These are phyloP conservation scores for Hebeloma cylindrosporum DNA, from an alignment of 768 basidiomycete genomes.

Conservation along the genomic window DNA sequence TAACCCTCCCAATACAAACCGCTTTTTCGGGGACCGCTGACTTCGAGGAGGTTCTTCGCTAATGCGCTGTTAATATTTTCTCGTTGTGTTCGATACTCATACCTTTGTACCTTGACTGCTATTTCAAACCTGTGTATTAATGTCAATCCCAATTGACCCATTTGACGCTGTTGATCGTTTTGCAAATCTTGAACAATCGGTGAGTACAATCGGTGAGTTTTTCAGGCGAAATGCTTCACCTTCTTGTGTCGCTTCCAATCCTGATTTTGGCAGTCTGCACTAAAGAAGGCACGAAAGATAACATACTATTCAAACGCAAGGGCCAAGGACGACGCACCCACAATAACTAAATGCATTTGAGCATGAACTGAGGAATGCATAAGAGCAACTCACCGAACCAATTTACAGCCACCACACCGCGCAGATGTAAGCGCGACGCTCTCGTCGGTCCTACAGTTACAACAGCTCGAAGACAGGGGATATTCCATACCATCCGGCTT, in stretches of 20 bases:
- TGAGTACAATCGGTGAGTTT: neutral
- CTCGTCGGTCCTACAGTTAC: slow-evolving; percentile 16
- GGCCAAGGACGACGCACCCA: neutral
- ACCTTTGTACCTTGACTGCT: neutral
- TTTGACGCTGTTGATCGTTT: slow-evolving; percentile 16
- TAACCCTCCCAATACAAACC: no score
- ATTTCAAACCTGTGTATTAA: neutral
- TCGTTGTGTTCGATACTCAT: no score
- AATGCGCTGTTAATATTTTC: no score
- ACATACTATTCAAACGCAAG: neutral
- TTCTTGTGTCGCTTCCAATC: slow-evolving; percentile 23
- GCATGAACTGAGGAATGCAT: no score
- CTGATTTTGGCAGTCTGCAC: slow-evolving; percentile 16
- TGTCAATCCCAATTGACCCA: slow-evolving; percentile 16
- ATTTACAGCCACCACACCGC: slow-evolving; percentile 21
- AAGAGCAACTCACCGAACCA: slow-evolving; percentile 12
- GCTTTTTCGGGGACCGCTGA: no score
- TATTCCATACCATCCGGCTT: neutral
- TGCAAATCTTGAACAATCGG: slow-evolving; percentile 12
- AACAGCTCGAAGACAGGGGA: slow-evolving; percentile 12
- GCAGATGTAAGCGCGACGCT: slow-evolving; percentile 10
- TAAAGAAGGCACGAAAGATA: neutral
- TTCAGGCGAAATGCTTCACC: neutral
- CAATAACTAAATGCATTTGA: slow-evolving; percentile 9
- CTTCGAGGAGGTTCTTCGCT: no score